Evolutionary conservation across 805 yeast species (phyloP).

Genomic region (Lipomyces japonicus): DNA sequence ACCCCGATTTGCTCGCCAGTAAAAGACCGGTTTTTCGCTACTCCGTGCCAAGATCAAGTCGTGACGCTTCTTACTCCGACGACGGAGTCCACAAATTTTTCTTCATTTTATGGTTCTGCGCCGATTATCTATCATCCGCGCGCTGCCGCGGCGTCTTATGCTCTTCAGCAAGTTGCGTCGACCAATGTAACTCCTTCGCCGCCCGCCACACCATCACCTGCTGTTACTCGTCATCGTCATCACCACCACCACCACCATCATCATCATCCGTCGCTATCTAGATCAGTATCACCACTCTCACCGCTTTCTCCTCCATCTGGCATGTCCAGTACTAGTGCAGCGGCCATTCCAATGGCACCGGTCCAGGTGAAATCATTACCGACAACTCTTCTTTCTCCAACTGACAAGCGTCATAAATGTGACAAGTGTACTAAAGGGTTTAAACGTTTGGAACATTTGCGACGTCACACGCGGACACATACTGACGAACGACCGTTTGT

Average conservation of each 20-base stretch:
- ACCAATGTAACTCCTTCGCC: constrained; percentile 23
- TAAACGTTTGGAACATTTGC: constrained; percentile 43
- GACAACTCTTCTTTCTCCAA: constrained; percentile 22
- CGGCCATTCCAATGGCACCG: background rate
- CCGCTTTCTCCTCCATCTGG: constrained; percentile 4
- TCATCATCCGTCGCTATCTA: constrained; percentile 6
- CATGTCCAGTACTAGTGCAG: background rate
- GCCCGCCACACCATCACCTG: constrained; percentile 27
- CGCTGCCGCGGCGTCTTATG: constrained; percentile 23
- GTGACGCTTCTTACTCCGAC: constrained; percentile 14
- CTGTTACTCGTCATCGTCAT: constrained; percentile 10
- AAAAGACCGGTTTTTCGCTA: constrained; percentile 9
- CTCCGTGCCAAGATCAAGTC: constrained; percentile 8
- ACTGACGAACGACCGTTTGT: constrained; percentile 71
- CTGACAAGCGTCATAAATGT: constrained; percentile 39
- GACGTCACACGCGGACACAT: constrained; percentile 67
- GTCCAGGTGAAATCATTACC: constrained; percentile 4
- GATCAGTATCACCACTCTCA: background rate
- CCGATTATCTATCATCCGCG: constrained; percentile 11
- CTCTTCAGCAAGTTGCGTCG: constrained; percentile 21
- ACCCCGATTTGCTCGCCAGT: constrained; percentile 3
- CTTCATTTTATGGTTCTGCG: constrained; percentile 19
- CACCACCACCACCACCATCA: constrained; percentile 7
- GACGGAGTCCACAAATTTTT: constrained; percentile 8
- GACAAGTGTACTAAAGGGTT: constrained; percentile 38